Base-by-base conservation (phyloP, 2,329 filamentous ascomycete species). In the Alternaria arborescens region DNA sequence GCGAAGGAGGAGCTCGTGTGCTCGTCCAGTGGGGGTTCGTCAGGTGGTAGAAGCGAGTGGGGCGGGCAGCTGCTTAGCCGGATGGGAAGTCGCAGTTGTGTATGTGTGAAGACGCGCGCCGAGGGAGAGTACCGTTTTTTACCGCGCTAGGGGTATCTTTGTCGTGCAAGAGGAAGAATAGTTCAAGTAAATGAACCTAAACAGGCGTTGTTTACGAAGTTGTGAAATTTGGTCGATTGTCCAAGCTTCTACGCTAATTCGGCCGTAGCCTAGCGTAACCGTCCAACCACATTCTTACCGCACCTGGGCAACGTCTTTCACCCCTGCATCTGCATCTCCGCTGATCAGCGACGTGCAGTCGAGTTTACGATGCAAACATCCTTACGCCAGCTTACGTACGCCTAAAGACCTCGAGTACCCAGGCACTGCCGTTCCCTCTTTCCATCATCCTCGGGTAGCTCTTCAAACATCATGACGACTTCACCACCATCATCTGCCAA, bases 1-100 rank as follows among this genome's bases (percentile, higher is more conserved):
- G 60, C 54, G 58, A 55, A 38, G 28, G 51, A 36, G 46, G 52
- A 55, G 70, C 69, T 75, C 70, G 73, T 74, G 71, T 76, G 73
- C 72, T 72, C 69, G 68, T 70, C 61, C 65, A 60, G 65, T 62
- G 64, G 64, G 66, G 64, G 54, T 53, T 60, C 62, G 61, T 32
- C 57, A 61, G 51, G 55, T 63, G 62, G 61, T 53, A 59, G 62
- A 60, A 53, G 55, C 53, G 64, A 38, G 70, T 60, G 70, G 66
- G 67, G 68, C 55, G 58, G 60, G 53, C 41, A 61, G 58, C 54
- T 18, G 51, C 61, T 22, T 42, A 42, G 56, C 44, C 18, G 32
- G 28, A 43, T 12, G 38, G 46, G 42, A 28, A 34, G 32, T 34
- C 58, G 56, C 38, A 30, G 38, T 44, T 20, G 43, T 32, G 43